These are phyloP conservation scores for Aureobasidium sp. DNA, from an alignment of 2,329 filamentous ascomycete genomes.

Conservation along the genomic window DNA sequence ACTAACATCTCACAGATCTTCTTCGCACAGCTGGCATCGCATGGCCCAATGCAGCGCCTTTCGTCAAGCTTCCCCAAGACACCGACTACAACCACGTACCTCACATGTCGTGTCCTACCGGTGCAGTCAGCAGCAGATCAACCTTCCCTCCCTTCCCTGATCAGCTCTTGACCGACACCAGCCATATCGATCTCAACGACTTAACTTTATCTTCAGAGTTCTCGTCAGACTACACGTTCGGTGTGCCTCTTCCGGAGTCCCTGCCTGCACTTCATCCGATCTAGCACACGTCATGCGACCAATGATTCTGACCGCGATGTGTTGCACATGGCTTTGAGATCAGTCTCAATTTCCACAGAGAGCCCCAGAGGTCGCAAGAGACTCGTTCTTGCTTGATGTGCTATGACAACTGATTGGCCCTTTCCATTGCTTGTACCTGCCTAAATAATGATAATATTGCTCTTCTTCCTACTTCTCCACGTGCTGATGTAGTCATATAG, in stretches of 20 bases:
- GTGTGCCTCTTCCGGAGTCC: neutral
- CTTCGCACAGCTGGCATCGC: slow-evolving; percentile 79
- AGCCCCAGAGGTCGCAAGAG: slow-evolving; percentile 2
- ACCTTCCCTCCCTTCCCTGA: neutral
- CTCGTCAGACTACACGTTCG: slow-evolving; percentile 20
- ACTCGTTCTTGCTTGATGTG: neutral
- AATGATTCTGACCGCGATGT: slow-evolving; percentile 34
- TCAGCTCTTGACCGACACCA: neutral
- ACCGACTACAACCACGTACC: slow-evolving; percentile 9
- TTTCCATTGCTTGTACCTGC: neutral
- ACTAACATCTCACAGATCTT: too few relatives aligned
- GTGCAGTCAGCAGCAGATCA: neutral
- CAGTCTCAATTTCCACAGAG: slow-evolving; percentile 1
- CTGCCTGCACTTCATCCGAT: slow-evolving; percentile 2
- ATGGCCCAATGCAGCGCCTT: slow-evolving; percentile 71
- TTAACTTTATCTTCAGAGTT: slow-evolving; percentile 22
- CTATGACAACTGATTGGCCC: neutral
- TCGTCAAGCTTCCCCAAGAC: slow-evolving; percentile 70
- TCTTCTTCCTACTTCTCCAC: neutral
- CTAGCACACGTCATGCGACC: slow-evolving; percentile 32
- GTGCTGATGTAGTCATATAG: too few relatives aligned
- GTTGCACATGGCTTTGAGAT: slow-evolving; percentile 10
- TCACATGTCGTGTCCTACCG: slow-evolving; percentile 28
- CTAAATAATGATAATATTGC: neutral
- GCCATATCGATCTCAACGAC: slow-evolving; percentile 26